Evolutionary conservation across 2,329 filamentous ascomycete genomes (phyloP).

Genomic region (Sphaceloma murrayae): DNA sequence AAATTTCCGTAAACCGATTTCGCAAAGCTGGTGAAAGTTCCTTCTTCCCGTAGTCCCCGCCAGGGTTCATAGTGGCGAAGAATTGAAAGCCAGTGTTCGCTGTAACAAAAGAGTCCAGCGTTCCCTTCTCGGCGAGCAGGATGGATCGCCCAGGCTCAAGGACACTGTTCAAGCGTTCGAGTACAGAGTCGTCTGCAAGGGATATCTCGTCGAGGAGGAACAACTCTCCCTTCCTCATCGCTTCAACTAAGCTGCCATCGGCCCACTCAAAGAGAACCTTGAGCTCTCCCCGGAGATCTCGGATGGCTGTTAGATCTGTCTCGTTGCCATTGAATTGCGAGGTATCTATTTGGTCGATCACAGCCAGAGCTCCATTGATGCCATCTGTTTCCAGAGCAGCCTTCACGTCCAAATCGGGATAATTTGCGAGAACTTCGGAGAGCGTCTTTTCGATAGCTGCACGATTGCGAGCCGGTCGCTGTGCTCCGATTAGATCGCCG

Average conservation of each 20-base stretch:
- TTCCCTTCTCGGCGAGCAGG: constrained; percentile 86
- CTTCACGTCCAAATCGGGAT: neutral
- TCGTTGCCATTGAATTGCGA: constrained; percentile 19
- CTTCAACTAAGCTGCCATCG: constrained; percentile 84
- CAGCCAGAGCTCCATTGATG: constrained; percentile 38
- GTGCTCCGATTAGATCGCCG: constrained; percentile 90
- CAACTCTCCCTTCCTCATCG: constrained; percentile 81
- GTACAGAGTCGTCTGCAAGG: constrained; percentile 89
- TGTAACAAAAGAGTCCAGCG: constrained; percentile 67
- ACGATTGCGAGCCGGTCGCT: constrained; percentile 81
- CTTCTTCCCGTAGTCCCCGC: constrained; percentile 95
- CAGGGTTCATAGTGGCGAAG: constrained; percentile 97
- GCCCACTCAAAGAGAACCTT: constrained; percentile 94
- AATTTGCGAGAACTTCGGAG: constrained; percentile 44
- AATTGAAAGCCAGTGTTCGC: constrained; percentile 82
- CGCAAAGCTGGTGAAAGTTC: constrained; percentile 89
- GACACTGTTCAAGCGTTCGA: constrained; percentile 93
- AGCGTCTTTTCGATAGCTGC: constrained; percentile 60
- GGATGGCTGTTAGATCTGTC: constrained; percentile 28
- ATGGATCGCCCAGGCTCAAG: constrained; percentile 80
- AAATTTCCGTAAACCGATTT: constrained; percentile 97
- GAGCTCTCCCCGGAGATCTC: constrained; percentile 49
- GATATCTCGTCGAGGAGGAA: constrained; percentile 98
- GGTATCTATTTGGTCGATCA: constrained; percentile 24
- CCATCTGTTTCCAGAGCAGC: constrained; percentile 25